Conservation (phyloP, 768 basidiomycete species). For the Russula sp. region DNA sequence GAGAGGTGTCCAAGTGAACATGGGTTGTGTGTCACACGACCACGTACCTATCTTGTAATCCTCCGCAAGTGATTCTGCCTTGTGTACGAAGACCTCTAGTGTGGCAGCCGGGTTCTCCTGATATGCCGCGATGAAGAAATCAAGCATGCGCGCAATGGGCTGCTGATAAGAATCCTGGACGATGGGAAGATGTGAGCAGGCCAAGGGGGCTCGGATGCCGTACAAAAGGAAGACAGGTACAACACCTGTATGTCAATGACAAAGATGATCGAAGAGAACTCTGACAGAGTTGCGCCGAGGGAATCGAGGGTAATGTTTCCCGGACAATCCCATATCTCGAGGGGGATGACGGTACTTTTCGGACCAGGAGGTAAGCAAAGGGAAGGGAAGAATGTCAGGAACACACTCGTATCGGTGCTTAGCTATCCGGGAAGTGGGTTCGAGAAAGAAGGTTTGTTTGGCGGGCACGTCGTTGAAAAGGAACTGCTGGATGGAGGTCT, state of each 20-base stretch:
- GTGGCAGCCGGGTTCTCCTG: slow-evolving; percentile 67
- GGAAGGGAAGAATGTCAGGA: slow-evolving; percentile 1
- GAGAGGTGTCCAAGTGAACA: not conserved
- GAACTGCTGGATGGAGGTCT: slow-evolving; percentile 85
- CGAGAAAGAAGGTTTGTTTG: slow-evolving; percentile 85
- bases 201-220: not conserved
- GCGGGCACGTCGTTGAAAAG: slow-evolving; percentile 80
- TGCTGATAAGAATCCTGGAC: slow-evolving; percentile 75
- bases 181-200: not conserved
- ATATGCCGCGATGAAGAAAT: slow-evolving; percentile 73
- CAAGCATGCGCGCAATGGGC: slow-evolving; percentile 73
- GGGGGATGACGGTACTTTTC: slow-evolving; percentile 82
- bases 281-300: slow-evolving; percentile 65
- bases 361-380: not conserved
- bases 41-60: slow-evolving; percentile 80
- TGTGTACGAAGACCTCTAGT: slow-evolving; percentile 92
- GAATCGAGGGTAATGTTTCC: slow-evolving; percentile 75
- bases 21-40: slow-evolving; percentile 11
- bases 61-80: slow-evolving; percentile 85
- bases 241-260: slow-evolving; percentile 91
- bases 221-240: slow-evolving; percentile 8
- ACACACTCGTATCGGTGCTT: slow-evolving; percentile 79
- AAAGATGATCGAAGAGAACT: slow-evolving; percentile 83
- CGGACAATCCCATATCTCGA: slow-evolving; percentile 95
- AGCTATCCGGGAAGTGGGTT: slow-evolving; percentile 71